phyloP scores from a whole-genome alignment of 2,329 filamentous ascomycete species.

The Aspergillus sp. region DNA sequence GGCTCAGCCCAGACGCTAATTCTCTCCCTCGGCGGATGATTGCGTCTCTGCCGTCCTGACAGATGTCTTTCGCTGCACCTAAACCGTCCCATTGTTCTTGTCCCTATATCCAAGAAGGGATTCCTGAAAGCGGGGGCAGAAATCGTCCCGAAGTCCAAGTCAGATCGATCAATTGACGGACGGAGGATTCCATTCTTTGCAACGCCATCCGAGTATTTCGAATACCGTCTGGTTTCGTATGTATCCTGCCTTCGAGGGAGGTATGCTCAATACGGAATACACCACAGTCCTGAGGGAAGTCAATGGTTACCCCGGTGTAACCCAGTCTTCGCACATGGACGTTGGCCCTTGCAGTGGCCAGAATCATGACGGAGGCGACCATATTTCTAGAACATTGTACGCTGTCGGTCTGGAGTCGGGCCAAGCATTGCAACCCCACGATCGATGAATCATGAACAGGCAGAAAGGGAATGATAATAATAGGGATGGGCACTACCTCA shows the following conservation, averaged over 20 bases:
- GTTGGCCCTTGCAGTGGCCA: background rate
- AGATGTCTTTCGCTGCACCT: background rate
- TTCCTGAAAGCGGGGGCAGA: too few relatives aligned
- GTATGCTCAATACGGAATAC: too few relatives aligned
- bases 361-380: background rate
- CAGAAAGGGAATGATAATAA: background rate
- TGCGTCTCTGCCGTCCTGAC: background rate
- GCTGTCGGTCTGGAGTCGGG: background rate
- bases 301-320: background rate
- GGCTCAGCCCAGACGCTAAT: background rate
- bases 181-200: too few relatives aligned
- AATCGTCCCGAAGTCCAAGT: too few relatives aligned
- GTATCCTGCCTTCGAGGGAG: too few relatives aligned
- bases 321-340: conserved; percentile 1
- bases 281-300: too few relatives aligned
- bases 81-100: background rate
- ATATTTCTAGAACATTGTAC: conserved; percentile 1
- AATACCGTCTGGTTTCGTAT: too few relatives aligned
- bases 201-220: too few relatives aligned
- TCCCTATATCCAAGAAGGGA: too few relatives aligned
- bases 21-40: background rate
- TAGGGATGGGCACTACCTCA: background rate
- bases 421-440: background rate
- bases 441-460: background rate
- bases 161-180: too few relatives aligned